Evolutionary conservation across 257 asterid genomes (phyloP).

Genomic region (Nemophila menziesii): DNA sequence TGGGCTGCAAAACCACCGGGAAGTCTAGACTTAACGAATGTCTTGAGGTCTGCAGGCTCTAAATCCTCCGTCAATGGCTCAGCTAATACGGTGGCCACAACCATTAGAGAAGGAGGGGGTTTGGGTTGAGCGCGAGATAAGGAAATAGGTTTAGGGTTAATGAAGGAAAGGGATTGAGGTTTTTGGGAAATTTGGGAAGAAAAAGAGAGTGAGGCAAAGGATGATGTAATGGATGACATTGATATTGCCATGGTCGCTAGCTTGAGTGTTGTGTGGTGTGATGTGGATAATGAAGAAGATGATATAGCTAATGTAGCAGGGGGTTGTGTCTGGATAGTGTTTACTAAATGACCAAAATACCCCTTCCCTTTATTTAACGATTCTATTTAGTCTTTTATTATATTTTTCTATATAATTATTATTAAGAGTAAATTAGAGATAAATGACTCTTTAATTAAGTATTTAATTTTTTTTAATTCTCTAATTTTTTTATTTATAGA

Average conservation of each 20-base stretch:
- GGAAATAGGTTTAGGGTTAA: slow-evolving; percentile 23
- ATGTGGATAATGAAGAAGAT: not conserved
- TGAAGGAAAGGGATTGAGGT: slow-evolving; percentile 30
- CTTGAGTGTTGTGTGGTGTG: not conserved
- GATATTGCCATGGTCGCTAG: slow-evolving; percentile 37
- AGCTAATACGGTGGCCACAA: slow-evolving; percentile 30
- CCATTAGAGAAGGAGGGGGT: slow-evolving; percentile 18
- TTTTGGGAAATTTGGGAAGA: slow-evolving; percentile 57
- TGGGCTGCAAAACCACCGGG: slow-evolving; percentile 98
- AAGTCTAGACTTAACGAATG: slow-evolving; percentile 69
- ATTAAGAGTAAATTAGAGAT: no score
- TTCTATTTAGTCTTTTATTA: no score
- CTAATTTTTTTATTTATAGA: no score
- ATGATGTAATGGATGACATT: slow-evolving; percentile 49
- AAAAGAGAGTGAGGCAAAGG: slow-evolving; percentile 71
- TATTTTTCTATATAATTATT: no score
- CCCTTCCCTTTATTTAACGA: no score
- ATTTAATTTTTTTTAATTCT: no score
- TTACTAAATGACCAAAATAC: not conserved
- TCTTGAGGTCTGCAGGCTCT: slow-evolving; percentile 47
- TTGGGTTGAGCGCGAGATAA: slow-evolving; percentile 26
- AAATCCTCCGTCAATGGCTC: slow-evolving; percentile 25
- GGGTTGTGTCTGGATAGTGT: not conserved
- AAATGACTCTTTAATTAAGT: no score
- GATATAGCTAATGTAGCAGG: not conserved